Base-by-base conservation (phyloP, 768 basidiomycete genomes). In the Pisolithus sp. region DNA sequence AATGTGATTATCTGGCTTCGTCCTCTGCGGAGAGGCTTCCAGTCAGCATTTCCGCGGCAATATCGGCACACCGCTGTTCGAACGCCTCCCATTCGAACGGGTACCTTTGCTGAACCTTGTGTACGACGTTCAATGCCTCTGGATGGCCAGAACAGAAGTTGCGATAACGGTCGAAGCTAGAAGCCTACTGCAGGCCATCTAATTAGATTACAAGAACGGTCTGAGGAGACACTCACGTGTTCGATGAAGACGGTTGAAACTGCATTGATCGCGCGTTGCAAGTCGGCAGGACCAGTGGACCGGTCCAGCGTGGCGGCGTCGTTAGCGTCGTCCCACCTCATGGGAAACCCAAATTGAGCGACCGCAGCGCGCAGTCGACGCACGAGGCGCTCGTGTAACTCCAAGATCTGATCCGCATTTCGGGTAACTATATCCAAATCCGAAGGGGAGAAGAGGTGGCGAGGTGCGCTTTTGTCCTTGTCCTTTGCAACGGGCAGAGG, bases 101-200 rank as follows among this genome's bases (percentile, higher is more conserved):
- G 55, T 82, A 75, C 49, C 82, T 82, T 34, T 79, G 73, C 37
- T 82, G 79, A 18, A 83, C 76, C 47, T 77, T 79, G 53, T 86
- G 81, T 0, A 95, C 73, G 21, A 91, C 65, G 55, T 87, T 82
- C 51, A 87, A 73, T 0, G 93, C 93, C 58, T 89, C 86, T 47
- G 82, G 79, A 62, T 97, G 94, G 0, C 85, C 85, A 0, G 90
- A 81, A 63, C 95, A 98, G 62, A 93, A 97, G 12, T 77, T 69
- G 64, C 93, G 81, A 70, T 99, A 99, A 2, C 82, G 75, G 51
- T 79, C 75, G 57, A 95, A 95, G 36, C 76, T 71, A 15, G 83
- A 73, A 23, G 84, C 85, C 92, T 95, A 57, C 30, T 23, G 36
- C 52, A 55, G 48, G 50, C 8, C 37, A 12, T 59, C 31, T 54